Base-by-base conservation (phyloP, 2,329 filamentous ascomycete genomes). In the Zymoseptoria crescenta region DNA sequence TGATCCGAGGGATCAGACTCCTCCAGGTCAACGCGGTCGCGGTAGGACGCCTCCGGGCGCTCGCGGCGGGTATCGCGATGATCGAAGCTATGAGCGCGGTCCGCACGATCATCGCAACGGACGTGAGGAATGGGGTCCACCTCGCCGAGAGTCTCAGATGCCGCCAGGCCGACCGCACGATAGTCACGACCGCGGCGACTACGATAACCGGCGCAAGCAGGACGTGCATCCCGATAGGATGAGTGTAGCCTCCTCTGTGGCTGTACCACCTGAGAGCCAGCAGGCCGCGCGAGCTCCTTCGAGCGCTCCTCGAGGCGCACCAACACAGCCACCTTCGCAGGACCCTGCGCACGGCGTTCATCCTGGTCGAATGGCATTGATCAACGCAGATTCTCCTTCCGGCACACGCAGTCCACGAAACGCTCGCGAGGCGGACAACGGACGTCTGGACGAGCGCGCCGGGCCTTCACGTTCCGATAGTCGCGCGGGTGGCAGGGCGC, bases 301-400 rank as follows among this genome's bases (percentile, higher is more conserved):
- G 6, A 55, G 55, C 6, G 58, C 53, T 13, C 49, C 57, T 45
- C 35, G 35, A 13, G 10, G 10, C 1, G 41, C 55, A 45, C 41
- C 57, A 13, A 55, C 52, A 7, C 56, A 62, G 27, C 28, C 54
- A 7, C 57, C 54, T 16, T 55, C 55, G 21, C 60, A 58, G 35
- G 63, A 56, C 30, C 52, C 58, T 35, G 61, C 55, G 55, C 56
- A 57, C 16, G 29, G 55, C 24, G 71, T 79, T 49, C 77, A 79
- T 56, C 75, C 76, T 9, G 76, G 73, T 19, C 75, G 77, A 20
- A 71, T 75, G 59, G 74, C 75, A 13, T 60, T 77, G 41, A 76
- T 79, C 49, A 71, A 74, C 41, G 56, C 53, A 29, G 64, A 62
- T 28, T 52, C 61, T 28, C 24, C 56, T 8, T 55, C 58, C 1